phyloP scores from a whole-genome alignment of 2,329 filamentous ascomycete species.

The Fusarium sp. region DNA sequence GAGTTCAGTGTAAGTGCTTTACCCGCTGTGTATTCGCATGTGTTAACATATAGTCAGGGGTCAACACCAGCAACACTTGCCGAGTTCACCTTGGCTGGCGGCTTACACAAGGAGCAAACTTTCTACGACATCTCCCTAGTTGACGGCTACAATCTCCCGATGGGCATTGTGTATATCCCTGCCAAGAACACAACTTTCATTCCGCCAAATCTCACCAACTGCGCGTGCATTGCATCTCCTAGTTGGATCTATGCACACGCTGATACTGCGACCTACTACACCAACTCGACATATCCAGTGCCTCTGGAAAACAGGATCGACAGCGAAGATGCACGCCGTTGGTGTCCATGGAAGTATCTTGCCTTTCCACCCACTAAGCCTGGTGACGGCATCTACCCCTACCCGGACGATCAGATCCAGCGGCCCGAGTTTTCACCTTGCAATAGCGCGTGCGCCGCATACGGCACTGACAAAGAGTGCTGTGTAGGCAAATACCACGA shows the following conservation, averaged over 20 bases:
- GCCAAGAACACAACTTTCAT: conserved; percentile 74
- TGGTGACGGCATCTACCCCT: conserved; percentile 81
- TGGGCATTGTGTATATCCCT: conserved; percentile 72
- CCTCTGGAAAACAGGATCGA: conserved; percentile 73
- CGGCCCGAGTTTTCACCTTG: conserved; percentile 82
- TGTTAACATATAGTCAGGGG: conserved; percentile 62
- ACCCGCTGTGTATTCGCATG: not conserved
- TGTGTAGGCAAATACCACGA: conserved; percentile 78
- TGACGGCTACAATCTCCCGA: conserved; percentile 84
- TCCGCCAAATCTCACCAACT: conserved; percentile 81
- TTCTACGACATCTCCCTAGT: conserved; percentile 90
- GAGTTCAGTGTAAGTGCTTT: conserved; percentile 69
- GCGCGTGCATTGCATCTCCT: conserved; percentile 79
- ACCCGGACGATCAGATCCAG: conserved; percentile 79
- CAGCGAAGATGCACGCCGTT: conserved; percentile 68
- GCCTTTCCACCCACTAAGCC: conserved; percentile 75
- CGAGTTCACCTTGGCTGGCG: conserved; percentile 82
- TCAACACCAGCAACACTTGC: conserved; percentile 80
- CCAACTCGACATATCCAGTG: conserved; percentile 74
- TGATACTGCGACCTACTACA: conserved; percentile 67
- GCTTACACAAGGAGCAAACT: conserved; percentile 69
- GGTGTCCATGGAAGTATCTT: conserved; percentile 87
- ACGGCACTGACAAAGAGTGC: conserved; percentile 75
- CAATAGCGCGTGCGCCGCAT: conserved; percentile 80
- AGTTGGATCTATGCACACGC: conserved; percentile 69